These are phyloP conservation scores for Verticillium albo-atrum DNA, from an alignment of 2,329 filamentous ascomycete species.

Conservation along the genomic window DNA sequence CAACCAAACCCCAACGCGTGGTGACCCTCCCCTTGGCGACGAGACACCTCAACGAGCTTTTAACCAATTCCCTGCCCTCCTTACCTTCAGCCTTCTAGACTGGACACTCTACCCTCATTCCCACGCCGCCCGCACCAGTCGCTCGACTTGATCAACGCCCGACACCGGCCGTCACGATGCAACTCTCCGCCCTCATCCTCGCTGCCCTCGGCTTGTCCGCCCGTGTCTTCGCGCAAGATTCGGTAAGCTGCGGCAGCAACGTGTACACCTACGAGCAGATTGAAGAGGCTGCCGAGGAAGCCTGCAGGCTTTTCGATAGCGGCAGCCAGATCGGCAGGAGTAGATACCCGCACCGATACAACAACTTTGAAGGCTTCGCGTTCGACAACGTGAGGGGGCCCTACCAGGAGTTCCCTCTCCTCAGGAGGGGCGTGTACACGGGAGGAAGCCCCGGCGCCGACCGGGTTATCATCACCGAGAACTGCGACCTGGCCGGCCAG, in stretches of 20 bases:
- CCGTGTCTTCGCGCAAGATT: conserved; percentile 26
- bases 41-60: neutral
- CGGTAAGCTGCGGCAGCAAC: conserved; percentile 45
- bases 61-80: neutral
- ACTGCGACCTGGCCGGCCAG: conserved; percentile 52
- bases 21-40: neutral
- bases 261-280: conserved; percentile 48
- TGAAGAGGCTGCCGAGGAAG: conserved; percentile 42
- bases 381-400: conserved; percentile 51
- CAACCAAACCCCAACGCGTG: neutral
- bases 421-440: conserved; percentile 47
- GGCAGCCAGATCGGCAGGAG: conserved; percentile 29
- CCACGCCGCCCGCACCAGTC: neutral
- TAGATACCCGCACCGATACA: conserved; percentile 54
- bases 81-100: neutral
- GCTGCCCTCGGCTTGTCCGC: conserved; percentile 5
- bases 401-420: conserved; percentile 58
- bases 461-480: conserved; percentile 59
- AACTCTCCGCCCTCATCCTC: conserved; percentile 3
- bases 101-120: neutral
- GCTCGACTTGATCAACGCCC: neutral
- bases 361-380: conserved; percentile 59
- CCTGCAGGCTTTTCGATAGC: conserved; percentile 43
- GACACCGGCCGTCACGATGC: conserved; percentile 1
- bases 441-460: conserved; percentile 63